Evolutionary conservation across 192 early-diverging fungal species (phyloP).

Genomic region (Gorgonomyces haynaldii): DNA sequence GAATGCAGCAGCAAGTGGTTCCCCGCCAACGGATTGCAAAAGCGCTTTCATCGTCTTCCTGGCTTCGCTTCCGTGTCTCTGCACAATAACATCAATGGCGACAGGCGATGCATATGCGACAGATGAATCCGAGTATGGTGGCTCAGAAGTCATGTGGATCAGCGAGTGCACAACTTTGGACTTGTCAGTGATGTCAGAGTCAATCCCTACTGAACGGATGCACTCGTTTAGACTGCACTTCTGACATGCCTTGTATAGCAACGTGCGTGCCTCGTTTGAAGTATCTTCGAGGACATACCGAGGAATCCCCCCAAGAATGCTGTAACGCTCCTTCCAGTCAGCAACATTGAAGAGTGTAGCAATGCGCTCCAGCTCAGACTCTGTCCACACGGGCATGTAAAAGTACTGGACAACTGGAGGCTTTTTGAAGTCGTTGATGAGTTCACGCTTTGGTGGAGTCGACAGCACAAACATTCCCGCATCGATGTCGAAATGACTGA

Average conservation of each 20-base stretch:
- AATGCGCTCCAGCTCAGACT: slow-evolving; percentile 4
- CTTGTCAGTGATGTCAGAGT: slow-evolving; percentile 8
- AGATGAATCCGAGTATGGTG: slow-evolving; percentile 7
- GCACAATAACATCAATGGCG: slow-evolving; percentile 10
- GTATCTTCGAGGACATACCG: slow-evolving; percentile 12
- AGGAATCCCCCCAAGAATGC: slow-evolving; percentile 10
- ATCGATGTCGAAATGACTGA: neutral
- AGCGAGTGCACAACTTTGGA: slow-evolving; percentile 10
- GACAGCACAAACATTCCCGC: slow-evolving; percentile 8
- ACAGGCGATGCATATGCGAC: slow-evolving; percentile 6
- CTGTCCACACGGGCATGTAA: slow-evolving; percentile 11
- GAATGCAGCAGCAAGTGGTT: slow-evolving; percentile 8
- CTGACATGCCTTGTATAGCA: slow-evolving; percentile 5
- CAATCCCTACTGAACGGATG: slow-evolving; percentile 3
- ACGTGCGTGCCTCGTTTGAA: neutral
- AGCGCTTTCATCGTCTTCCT: slow-evolving; percentile 3
- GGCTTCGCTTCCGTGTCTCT: slow-evolving; percentile 4
- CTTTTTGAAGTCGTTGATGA: slow-evolving; percentile 13
- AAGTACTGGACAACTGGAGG: slow-evolving; percentile 4
- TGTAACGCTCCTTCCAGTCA: slow-evolving; percentile 6
- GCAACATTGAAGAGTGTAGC: slow-evolving; percentile 1
- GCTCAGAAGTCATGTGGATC: slow-evolving; percentile 7
- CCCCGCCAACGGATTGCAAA: slow-evolving; percentile 1
- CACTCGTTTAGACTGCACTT: slow-evolving; percentile 8
- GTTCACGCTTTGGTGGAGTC: slow-evolving; percentile 6